phyloP scores from a whole-genome alignment of 1,139 yeast genomes.

The Sugiyamaella grinbergsii region DNA sequence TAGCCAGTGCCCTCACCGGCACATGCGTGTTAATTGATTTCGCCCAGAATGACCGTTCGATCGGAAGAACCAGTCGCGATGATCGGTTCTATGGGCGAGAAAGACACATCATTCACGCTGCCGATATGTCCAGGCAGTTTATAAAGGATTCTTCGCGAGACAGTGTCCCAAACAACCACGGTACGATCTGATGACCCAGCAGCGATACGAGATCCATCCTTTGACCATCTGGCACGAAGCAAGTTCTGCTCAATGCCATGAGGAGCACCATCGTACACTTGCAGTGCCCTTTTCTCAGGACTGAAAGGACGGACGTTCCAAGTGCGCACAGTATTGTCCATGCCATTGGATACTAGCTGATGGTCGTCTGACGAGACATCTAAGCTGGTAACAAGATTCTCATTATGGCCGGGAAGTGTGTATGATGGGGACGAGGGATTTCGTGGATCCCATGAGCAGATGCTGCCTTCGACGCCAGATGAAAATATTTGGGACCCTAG shows the following conservation, averaged over 20 bases:
- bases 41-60: conserved; percentile 36
- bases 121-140: conserved; percentile 60
- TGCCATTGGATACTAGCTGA: conserved; percentile 55
- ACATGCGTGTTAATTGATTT: conserved; percentile 15
- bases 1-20: conserved; percentile 1
- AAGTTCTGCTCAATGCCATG: conserved; percentile 57
- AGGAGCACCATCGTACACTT: conserved; percentile 60
- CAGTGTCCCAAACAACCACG: conserved; percentile 63
- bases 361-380: conserved; percentile 54
- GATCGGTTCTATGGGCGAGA: conserved; percentile 38
- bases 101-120: conserved; percentile 60
- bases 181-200: conserved; percentile 68
- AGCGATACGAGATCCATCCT: conserved; percentile 45
- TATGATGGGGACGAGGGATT: conserved; percentile 40
- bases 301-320: conserved; percentile 55
- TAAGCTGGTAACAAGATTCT: conserved; percentile 54
- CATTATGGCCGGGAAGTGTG: conserved; percentile 46
- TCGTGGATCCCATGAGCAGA: conserved; percentile 57
- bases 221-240: conserved; percentile 52
- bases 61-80: conserved; percentile 36
- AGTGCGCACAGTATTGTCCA: conserved; percentile 59
- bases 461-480: conserved; percentile 68
- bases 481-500: conserved; percentile 52
- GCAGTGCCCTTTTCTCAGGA: conserved; percentile 49
- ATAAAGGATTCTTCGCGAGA: conserved; percentile 50